A percentile compares a stretch with the other conserved stretches of the same genome.
phyloP scores from a whole-genome alignment of 2,329 filamentous ascomycete genomes.

The Sarocladium strictum region DNA sequence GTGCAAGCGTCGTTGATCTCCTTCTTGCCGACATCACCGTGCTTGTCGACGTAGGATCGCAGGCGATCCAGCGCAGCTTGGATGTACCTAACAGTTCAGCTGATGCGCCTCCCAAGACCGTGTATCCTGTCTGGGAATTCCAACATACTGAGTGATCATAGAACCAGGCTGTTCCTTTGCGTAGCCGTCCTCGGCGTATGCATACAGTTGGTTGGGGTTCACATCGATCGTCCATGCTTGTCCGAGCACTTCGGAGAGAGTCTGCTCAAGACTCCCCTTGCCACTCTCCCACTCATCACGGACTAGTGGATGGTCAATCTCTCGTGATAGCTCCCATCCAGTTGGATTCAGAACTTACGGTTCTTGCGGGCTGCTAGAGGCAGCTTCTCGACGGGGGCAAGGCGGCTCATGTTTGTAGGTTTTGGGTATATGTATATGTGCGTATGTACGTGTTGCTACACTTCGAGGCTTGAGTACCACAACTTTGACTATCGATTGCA shows the following conservation, averaged over 20 bases:
- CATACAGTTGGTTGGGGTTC: conserved; percentile 39
- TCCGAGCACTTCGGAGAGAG: conserved; percentile 39
- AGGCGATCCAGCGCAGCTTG: conserved; percentile 34
- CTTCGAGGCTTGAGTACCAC: no score
- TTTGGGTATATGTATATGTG: no score
- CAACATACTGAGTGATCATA: conserved; percentile 30
- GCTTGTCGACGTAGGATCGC: conserved; percentile 28
- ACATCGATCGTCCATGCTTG: conserved; percentile 43
- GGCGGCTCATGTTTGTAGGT: conserved; percentile 16
- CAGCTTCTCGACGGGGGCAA: conserved; percentile 43
- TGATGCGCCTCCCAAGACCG: neutral
- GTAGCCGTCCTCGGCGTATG: conserved; percentile 38
- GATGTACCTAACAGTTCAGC: conserved; percentile 32
- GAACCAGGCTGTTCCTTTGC: conserved; percentile 35
- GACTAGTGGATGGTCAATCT: conserved; percentile 26
- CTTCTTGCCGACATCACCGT: conserved; percentile 31
- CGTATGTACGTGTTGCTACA: no score
- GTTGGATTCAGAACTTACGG: conserved; percentile 26
- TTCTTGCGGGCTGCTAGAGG: conserved; percentile 47
- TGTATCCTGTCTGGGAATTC: neutral
- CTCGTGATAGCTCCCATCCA: neutral
- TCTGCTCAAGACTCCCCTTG: conserved; percentile 35
- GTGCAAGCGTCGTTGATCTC: conserved; percentile 43
- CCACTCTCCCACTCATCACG: conserved; percentile 47
- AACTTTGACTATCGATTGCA: neutral